phyloP scores from a whole-genome alignment of 2,329 filamentous ascomycete species.

The Aspergillus pseudonomiae region DNA sequence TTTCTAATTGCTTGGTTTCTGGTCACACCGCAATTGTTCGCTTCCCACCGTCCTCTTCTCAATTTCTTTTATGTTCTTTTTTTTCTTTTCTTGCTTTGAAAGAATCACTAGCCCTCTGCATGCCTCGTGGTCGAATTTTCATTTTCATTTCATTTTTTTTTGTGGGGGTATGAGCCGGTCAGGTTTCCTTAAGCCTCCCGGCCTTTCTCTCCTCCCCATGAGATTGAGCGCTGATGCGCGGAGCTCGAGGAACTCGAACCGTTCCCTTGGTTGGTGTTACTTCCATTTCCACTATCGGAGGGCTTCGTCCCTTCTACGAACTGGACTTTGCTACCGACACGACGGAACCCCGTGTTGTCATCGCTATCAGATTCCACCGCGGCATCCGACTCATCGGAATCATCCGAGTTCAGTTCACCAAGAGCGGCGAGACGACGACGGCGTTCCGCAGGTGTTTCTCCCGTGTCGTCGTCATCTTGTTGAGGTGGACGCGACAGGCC shows the following conservation, averaged over 20 bases:
- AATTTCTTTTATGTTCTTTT: background rate
- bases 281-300: slow-evolving; percentile 23
- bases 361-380: slow-evolving; percentile 28
- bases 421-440: slow-evolving; percentile 50
- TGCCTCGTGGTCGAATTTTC: background rate
- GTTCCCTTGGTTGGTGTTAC: slow-evolving; percentile 15
- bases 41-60: background rate
- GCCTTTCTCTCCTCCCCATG: slow-evolving; percentile 47
- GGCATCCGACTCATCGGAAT: slow-evolving; percentile 29
- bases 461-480: slow-evolving; percentile 38
- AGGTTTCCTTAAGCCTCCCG: slow-evolving; percentile 23
- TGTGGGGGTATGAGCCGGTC: slow-evolving; percentile 7
- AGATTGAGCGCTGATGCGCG: slow-evolving; percentile 36
- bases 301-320: slow-evolving; percentile 38
- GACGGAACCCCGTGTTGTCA: slow-evolving; percentile 24
- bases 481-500: slow-evolving; percentile 31
- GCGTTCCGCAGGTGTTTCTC: slow-evolving; percentile 50
- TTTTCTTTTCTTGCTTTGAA: background rate
- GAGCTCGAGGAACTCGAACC: slow-evolving; percentile 21
- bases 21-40: background rate
- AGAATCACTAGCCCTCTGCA: background rate
- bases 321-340: slow-evolving; percentile 31
- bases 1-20: background rate
- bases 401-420: slow-evolving; percentile 37
- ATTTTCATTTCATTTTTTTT: background rate